phyloP scores from a whole-genome alignment of 768 basidiomycete genomes.

The Ramaria sp. region DNA sequence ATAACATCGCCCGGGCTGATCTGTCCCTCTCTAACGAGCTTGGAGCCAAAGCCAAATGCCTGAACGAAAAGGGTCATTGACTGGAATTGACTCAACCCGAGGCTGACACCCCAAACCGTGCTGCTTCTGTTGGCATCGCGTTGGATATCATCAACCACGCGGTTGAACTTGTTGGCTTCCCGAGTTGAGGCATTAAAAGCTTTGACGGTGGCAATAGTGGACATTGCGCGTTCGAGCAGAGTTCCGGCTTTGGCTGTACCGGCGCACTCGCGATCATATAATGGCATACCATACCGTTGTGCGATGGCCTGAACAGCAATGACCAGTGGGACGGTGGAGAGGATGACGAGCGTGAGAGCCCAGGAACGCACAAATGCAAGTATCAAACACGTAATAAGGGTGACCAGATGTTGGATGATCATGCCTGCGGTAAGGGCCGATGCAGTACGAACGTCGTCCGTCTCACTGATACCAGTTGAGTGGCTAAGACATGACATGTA shows the following conservation, averaged over 20 bases:
- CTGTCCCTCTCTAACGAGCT: slow-evolving; percentile 72
- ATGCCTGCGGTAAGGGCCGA: slow-evolving; percentile 71
- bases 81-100: slow-evolving; percentile 65
- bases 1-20: slow-evolving; percentile 70
- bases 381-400: slow-evolving; percentile 64
- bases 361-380: slow-evolving; percentile 78
- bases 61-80: slow-evolving; percentile 92
- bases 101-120: slow-evolving; percentile 64
- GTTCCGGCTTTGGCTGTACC: slow-evolving; percentile 66
- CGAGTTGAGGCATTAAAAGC: slow-evolving; percentile 28
- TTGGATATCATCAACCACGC: slow-evolving; percentile 9
- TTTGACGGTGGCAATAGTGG: slow-evolving; percentile 73
- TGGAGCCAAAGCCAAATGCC: slow-evolving; percentile 92
- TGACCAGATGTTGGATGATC: slow-evolving; percentile 71
- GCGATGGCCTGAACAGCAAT: slow-evolving; percentile 66
- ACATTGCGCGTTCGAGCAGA: slow-evolving; percentile 63
- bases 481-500: not conserved
- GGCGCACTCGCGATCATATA: slow-evolving; percentile 54
- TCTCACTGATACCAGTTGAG: slow-evolving; percentile 50
- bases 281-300: slow-evolving; percentile 55
- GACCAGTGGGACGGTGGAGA: slow-evolving; percentile 78
- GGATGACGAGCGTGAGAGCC: slow-evolving; percentile 82
- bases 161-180: slow-evolving; percentile 16
- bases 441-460: slow-evolving; percentile 84
- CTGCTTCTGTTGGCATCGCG: not conserved